Conservation (phyloP, 2,329 filamentous ascomycete genomes). For the Colletotrichum viniferum region DNA sequence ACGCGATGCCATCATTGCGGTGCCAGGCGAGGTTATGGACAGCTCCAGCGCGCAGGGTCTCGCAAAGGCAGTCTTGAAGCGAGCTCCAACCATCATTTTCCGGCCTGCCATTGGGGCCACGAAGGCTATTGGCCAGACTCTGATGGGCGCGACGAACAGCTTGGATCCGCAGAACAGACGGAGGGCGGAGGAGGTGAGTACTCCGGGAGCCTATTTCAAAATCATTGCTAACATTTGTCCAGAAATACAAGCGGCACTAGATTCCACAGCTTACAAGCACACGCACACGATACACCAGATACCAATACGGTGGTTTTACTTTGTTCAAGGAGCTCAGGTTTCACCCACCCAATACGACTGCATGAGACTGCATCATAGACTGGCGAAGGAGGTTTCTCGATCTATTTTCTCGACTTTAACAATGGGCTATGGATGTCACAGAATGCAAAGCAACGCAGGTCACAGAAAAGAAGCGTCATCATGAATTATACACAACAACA, state of each 20-base stretch:
- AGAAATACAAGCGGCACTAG: slow-evolving; percentile 57
- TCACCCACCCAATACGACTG: slow-evolving; percentile 1
- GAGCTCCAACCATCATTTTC: slow-evolving; percentile 92
- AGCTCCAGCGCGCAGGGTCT: slow-evolving; percentile 81
- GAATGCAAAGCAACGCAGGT: not conserved
- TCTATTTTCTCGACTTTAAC: not conserved
- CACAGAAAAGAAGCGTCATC: not conserved
- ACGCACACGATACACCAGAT: not conserved
- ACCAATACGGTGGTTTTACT: not conserved
- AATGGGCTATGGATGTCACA: not conserved
- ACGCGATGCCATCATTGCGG: slow-evolving; percentile 89
- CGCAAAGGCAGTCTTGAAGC: slow-evolving; percentile 76
- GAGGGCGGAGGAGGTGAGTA: slow-evolving; percentile 88
- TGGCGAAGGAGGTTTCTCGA: slow-evolving; percentile 19
- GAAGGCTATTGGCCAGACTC: slow-evolving; percentile 84
- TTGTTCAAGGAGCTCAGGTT: not conserved
- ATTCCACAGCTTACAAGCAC: not conserved
- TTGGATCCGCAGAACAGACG: slow-evolving; percentile 83
- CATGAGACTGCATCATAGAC: slow-evolving; percentile 24
- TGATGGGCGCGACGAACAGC: slow-evolving; percentile 91
- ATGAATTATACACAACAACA: not conserved
- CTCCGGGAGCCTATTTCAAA: not conserved
- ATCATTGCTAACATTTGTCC: slow-evolving; percentile 17
- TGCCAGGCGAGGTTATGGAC: slow-evolving; percentile 90
- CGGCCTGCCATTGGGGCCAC: slow-evolving; percentile 89